phyloP scores from a whole-genome alignment of 805 yeast genomes.

The Kodamaea laetipori region DNA sequence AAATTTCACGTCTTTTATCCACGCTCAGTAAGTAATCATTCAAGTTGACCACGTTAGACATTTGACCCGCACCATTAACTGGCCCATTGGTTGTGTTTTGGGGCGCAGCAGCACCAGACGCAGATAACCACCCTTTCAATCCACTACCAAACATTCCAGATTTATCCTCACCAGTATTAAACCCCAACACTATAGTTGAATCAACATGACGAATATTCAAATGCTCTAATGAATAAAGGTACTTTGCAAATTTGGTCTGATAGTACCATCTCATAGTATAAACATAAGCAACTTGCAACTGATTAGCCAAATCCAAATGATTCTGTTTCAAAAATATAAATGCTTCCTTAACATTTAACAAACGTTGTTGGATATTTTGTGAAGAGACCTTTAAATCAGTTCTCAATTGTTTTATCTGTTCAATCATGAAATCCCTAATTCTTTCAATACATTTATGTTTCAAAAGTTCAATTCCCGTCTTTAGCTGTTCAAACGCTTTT shows the following conservation, averaged over 20 bases:
- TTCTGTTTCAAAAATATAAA: conserved; percentile 57
- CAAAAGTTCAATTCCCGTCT: conserved; percentile 49
- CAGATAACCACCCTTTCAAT: conserved; percentile 29
- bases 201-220: conserved; percentile 59
- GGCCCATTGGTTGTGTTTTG: conserved; percentile 1
- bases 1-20: conserved; percentile 60
- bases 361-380: conserved; percentile 68
- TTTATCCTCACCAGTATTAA: conserved; percentile 29
- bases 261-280: conserved; percentile 96
- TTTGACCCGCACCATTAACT: not conserved
- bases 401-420: conserved; percentile 67
- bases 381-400: conserved; percentile 61
- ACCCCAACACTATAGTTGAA: conserved; percentile 56
- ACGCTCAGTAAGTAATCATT: conserved; percentile 56
- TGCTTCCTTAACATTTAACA: conserved; percentile 64
- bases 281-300: conserved; percentile 76
- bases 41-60: conserved; percentile 23
- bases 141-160: conserved; percentile 23
- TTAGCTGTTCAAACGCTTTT: conserved; percentile 31
- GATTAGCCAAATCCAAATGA: conserved; percentile 65
- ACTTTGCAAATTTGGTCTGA: conserved; percentile 71
- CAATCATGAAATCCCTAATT: conserved; percentile 66
- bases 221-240: conserved; percentile 69
- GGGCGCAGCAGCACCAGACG: conserved; percentile 9
- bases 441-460: conserved; percentile 70